Base-by-base conservation (phyloP, 768 basidiomycete species). In the Termitomyces sp. region DNA sequence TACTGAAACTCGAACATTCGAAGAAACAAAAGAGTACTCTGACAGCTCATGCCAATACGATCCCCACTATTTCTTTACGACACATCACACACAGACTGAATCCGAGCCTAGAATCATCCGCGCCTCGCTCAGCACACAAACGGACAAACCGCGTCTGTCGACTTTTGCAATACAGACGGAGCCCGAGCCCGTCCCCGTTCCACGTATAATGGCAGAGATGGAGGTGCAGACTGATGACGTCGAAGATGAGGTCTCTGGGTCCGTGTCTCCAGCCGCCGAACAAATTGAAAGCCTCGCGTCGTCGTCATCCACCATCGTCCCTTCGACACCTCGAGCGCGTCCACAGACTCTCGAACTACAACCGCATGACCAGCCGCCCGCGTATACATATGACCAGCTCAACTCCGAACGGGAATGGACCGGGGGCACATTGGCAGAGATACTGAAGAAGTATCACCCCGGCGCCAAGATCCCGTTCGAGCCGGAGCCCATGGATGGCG, bases 11-110 rank as follows among this genome's bases (percentile, higher is more conserved):
- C 73, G 63, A 61, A 81, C 66, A n/a, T 78, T 81, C 62, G 84
- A 86, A 64, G 88, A 91, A 61, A 70, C 75, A 47, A 91, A 83
- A 65, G 88, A 91, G 65, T 95, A 91, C 69, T 81, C 83, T 6
- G 91, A 95, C 65, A 85, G 79, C 30, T 80, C 77, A 45, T 86
- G 83, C 1, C 90, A 92, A 70, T 86, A 91, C 63, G 85, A 93
- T 44, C 73, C 80, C 2, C 73, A 76, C 0, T 77, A 81, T 46
- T 82, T 86, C 66, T 76, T 75, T 53, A 61, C 76, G 57, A 72
- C 76, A 12, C 74, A 73, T 42, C 73, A 73, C 15, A 76, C 77
- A 30, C 89, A 92, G 70, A 91, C 91, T 13, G 83, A 87, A 31
- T 78, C 84, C 2, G 80, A 81, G 59, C 81, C 78, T 36, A 81